These are phyloP conservation scores for Hebeloma cylindrosporum DNA, from an alignment of 768 basidiomycete genomes.

Conservation along the genomic window DNA sequence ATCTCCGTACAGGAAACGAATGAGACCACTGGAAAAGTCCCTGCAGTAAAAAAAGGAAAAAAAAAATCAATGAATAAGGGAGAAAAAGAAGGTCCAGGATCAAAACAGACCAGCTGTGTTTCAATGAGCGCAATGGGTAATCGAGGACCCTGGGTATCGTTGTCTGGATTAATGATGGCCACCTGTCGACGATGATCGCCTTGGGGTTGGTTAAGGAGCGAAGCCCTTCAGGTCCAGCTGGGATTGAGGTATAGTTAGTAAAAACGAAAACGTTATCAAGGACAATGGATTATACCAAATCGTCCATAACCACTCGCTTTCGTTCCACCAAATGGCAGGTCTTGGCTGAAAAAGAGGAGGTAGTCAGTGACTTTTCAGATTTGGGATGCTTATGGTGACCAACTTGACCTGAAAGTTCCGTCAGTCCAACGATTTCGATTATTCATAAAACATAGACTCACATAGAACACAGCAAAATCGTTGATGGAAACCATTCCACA, in stretches of 20 bases:
- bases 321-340: conserved; percentile 91
- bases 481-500: conserved; percentile 98
- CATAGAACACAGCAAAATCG: conserved; percentile 89
- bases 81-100: background rate
- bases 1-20: conserved; percentile 53
- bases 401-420: conserved; percentile 60
- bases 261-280: conserved; percentile 6
- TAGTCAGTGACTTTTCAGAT: conserved; percentile 15
- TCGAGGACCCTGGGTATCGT: conserved; percentile 82
- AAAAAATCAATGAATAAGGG: background rate
- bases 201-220: conserved; percentile 87
- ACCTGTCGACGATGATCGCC: conserved; percentile 82
- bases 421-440: conserved; percentile 7
- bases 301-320: conserved; percentile 93
- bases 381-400: conserved; percentile 26
- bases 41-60: conserved; percentile 31
- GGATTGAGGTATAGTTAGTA: conserved; percentile 12
- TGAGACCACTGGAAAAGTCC: conserved; percentile 51
- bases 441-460: no score
- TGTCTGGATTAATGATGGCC: conserved; percentile 82
- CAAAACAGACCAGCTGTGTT: conserved; percentile 66
- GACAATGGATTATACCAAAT: conserved; percentile 57
- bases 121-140: conserved; percentile 77
- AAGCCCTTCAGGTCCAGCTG: conserved; percentile 92
- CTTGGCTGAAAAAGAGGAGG: conserved; percentile 53